These are phyloP conservation scores for Pinguiococcus pyrenoidosus DNA, from an alignment of 108 stramenopile genomes.

Conservation along the genomic window DNA sequence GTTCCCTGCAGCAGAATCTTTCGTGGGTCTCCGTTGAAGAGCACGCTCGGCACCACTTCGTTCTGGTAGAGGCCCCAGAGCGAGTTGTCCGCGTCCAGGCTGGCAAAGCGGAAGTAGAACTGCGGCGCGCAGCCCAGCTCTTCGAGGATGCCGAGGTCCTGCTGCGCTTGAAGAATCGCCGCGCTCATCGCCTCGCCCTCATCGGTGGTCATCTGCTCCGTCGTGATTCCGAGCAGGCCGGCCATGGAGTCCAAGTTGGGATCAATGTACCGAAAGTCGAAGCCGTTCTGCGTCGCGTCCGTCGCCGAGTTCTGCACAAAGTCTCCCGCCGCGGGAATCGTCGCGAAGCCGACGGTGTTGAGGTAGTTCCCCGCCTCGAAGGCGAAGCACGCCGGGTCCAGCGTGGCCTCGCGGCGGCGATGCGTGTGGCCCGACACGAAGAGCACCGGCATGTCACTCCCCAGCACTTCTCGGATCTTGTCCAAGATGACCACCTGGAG, in stretches of 20 bases:
- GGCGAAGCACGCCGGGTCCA: slow-evolving; percentile 31
- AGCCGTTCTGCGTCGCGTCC: background rate
- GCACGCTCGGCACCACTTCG: background rate
- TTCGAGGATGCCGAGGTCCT: too few relatives aligned
- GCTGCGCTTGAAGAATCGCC: too few relatives aligned
- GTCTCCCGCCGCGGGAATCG: slow-evolving; percentile 46
- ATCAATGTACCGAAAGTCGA: background rate
- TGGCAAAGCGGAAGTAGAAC: too few relatives aligned
- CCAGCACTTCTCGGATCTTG: slow-evolving; percentile 21
- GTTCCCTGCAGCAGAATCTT: too few relatives aligned
- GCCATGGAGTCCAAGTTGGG: background rate
- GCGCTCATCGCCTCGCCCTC: too few relatives aligned
- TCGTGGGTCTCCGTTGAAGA: too few relatives aligned
- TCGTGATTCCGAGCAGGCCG: too few relatives aligned
- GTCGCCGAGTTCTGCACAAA: too few relatives aligned
- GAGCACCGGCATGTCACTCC: slow-evolving; percentile 48
- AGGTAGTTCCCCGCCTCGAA: slow-evolving; percentile 56
- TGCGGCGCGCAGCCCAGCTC: too few relatives aligned
- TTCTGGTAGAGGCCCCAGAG: background rate
- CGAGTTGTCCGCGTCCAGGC: background rate
- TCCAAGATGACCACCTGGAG: slow-evolving; percentile 35
- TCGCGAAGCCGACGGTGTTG: slow-evolving; percentile 57
- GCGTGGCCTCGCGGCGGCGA: slow-evolving; percentile 17
- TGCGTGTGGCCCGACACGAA: slow-evolving; percentile 65
- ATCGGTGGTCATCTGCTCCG: too few relatives aligned